Conservation (phyloP, 2,329 filamentous ascomycete species). For the Fusarium dimerum region DNA sequence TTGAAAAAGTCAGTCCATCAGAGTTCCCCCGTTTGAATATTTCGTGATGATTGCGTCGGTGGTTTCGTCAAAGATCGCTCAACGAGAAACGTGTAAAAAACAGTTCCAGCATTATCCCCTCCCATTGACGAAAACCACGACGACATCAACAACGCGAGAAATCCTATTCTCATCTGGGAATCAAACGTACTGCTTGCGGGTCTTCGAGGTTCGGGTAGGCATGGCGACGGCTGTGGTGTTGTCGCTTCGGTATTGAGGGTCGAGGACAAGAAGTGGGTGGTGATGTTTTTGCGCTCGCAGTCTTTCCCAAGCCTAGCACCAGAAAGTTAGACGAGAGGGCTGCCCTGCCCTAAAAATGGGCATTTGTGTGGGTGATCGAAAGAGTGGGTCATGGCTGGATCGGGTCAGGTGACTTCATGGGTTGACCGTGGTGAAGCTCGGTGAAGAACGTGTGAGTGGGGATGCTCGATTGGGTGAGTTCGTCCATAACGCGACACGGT, state of each 20-base stretch:
- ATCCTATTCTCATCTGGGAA: background rate
- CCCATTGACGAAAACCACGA: slow-evolving; percentile 20
- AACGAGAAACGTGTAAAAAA: background rate
- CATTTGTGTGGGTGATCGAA: slow-evolving; percentile 8
- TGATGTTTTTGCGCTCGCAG: slow-evolving; percentile 40
- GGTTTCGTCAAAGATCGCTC: slow-evolving; percentile 20
- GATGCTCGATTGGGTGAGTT: background rate
- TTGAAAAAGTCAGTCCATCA: slow-evolving; percentile 30
- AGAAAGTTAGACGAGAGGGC: slow-evolving; percentile 43
- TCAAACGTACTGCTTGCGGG: slow-evolving; percentile 72
- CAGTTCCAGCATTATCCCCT: background rate
- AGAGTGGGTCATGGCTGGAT: slow-evolving; percentile 1
- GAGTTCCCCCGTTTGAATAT: slow-evolving; percentile 8
- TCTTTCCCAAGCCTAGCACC: slow-evolving; percentile 31
- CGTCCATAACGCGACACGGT: background rate
- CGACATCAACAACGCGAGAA: slow-evolving; percentile 12
- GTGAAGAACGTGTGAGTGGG: slow-evolving; percentile 1
- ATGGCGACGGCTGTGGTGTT: slow-evolving; percentile 56
- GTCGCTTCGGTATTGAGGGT: slow-evolving; percentile 42
- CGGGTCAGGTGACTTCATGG: slow-evolving; percentile 34
- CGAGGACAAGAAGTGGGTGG: slow-evolving; percentile 38
- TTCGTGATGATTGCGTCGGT: slow-evolving; percentile 3
- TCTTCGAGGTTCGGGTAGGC: slow-evolving; percentile 76
- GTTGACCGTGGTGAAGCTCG: slow-evolving; percentile 21
- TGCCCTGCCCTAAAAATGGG: slow-evolving; percentile 41